Conservation (phyloP, 1,139 yeast species). For the Saccharomycopsis crataegensis region DNA sequence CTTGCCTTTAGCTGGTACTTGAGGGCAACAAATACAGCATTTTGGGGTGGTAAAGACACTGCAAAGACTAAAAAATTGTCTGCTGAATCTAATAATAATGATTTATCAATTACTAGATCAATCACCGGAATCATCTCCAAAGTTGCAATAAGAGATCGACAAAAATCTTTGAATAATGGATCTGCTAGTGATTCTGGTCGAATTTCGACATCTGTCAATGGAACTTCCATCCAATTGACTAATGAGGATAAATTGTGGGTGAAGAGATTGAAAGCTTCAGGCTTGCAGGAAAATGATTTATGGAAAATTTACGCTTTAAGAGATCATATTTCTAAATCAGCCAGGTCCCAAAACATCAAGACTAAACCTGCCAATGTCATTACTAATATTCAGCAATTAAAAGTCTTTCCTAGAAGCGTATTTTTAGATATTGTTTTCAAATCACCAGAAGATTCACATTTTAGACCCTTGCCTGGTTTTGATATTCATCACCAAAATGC, state of each 20-base stretch:
- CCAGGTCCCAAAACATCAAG: constrained; percentile 26
- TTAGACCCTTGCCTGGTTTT: neutral
- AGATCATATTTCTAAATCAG: constrained; percentile 59
- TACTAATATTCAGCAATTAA: constrained; percentile 26
- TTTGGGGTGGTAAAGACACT: constrained; percentile 8
- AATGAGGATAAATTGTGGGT: constrained; percentile 72
- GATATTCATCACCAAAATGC: neutral
- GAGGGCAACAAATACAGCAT: constrained; percentile 25
- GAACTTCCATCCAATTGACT: constrained; percentile 24
- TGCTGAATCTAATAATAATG: no score
- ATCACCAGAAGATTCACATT: neutral
- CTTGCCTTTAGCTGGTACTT: constrained; percentile 67
- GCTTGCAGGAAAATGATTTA: constrained; percentile 60
- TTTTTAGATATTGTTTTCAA: constrained; percentile 52
- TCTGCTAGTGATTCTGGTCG: neutral
- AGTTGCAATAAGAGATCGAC: constrained; percentile 5
- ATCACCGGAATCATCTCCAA: constrained; percentile 10
- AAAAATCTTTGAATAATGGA: neutral
- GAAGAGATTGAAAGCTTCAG: constrained; percentile 58
- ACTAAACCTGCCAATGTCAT: neutral
- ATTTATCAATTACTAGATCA: constrained; percentile 6
- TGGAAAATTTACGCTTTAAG: constrained; percentile 77
- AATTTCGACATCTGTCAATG: neutral
- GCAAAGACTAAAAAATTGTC: neutral
- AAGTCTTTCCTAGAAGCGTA: constrained; percentile 52